Evolutionary conservation across 176 grass and related monocot species (phyloP), one percentile per base, ranked within the genome.

Genomic region (Ensete glaucum): DNA sequence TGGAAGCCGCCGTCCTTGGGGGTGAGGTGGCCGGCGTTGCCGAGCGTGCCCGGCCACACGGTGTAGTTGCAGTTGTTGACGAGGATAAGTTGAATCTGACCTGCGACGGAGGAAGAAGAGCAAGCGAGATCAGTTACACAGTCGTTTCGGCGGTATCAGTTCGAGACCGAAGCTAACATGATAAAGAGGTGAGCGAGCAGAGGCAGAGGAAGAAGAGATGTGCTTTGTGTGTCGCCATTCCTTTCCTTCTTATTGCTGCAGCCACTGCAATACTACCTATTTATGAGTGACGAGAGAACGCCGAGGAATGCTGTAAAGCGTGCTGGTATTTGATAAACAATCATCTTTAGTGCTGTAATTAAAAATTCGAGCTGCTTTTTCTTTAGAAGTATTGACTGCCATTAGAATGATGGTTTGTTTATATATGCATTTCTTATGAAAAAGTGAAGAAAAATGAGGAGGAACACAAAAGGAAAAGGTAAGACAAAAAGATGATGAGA

Each of bases 41-140:
- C 93, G 16, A 92, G 83, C 1, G 92, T 20, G 2, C 88, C 93
- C 0, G 93, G 90, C 93, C 93, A 97, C 71, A 97, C 80, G 0
- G 81, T 86, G 34, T 97, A 71, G 10, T 72, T 77, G 81, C 94
- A 97, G 85, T 97, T 93, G 88, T 97, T 97, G 53, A 97, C 90
- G 25, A 97, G 0, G 21, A 97, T 97, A 21, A 97, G 85, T 85
- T 97, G 94, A 64, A 93, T 65, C 75, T 77, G 78, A 1, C 20
- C 78, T 85, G 53, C 53, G 53, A 15, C 52, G 11, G 13, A 16
- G 23, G 13, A 55, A 8, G 20, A 53, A 53, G 1, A 53, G 11
- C 1, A 16, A 50, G 12, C 12, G 43, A 9, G 10, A 53, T 22
- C 19, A 71, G 19, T 73, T 55, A 0, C 9, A 54, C 1, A 26